Evolutionary conservation across 225 moss, liverwort and hornwort species (phyloP).

Genomic region (Pseudisothecium myosuroides): DNA sequence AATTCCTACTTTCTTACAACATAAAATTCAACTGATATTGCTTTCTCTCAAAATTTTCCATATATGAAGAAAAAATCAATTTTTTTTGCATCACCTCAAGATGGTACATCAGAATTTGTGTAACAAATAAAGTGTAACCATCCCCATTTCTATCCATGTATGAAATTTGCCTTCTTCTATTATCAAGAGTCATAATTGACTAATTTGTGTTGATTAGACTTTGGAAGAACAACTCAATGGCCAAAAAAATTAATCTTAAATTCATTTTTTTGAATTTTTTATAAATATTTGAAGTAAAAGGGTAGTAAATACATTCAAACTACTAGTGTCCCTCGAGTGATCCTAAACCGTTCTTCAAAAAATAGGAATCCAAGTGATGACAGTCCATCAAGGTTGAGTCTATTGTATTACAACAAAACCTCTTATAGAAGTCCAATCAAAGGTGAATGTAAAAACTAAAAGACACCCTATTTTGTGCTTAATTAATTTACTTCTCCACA

Average conservation of each 20-base stretch:
- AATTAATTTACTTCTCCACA: too few relatives aligned
- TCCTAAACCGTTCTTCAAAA: neutral
- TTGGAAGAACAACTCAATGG: accelerated
- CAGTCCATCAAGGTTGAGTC: too few relatives aligned
- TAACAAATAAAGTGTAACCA: neutral
- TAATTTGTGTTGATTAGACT: neutral
- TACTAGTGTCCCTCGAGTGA: neutral
- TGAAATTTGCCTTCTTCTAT: too few relatives aligned
- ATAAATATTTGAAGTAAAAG: neutral
- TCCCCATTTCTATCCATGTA: neutral
- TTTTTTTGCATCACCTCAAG: neutral
- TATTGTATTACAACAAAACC: too few relatives aligned
- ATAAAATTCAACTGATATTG: neutral
- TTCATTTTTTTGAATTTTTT: neutral
- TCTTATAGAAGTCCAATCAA: too few relatives aligned
- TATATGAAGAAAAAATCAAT: neutral
- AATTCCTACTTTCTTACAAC: neutral
- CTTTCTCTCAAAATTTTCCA: neutral
- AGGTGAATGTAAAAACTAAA: too few relatives aligned
- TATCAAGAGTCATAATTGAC: neutral
- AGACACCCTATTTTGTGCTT: too few relatives aligned
- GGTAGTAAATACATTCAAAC: neutral
- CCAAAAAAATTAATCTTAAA: neutral
- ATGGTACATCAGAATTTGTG: neutral
- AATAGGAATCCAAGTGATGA: neutral